Base-by-base conservation (phyloP, 2,329 filamentous ascomycete genomes). In the Penicillium sp. region DNA sequence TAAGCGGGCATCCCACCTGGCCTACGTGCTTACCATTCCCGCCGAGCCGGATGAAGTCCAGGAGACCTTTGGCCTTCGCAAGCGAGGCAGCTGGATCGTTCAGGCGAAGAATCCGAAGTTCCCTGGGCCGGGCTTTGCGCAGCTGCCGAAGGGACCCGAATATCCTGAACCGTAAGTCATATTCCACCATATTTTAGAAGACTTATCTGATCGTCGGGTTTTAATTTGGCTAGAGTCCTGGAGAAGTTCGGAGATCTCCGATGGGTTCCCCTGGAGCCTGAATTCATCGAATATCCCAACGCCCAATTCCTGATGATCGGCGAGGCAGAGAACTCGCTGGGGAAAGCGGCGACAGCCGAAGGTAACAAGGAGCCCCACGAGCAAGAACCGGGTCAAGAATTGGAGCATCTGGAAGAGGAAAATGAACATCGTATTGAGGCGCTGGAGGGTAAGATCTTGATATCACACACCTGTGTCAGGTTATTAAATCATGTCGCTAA, bases 291-390 rank as follows among this genome's bases (percentile, higher is more conserved):
- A 59, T 89, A 88, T 63, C 78, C 78, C 29, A 87, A 88, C 56
- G 81, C 86, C 0, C 88, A 95, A 64, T 78, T 95, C 46, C 72
- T 95, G 8, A 77, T 95, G 49, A 84, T 95, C 39, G 89, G 90
- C 6, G 79, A 80, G 2, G 63, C 65, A 1, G 59, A 66, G 20
- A 62, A 66, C 24, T 54, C 60, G 3, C 59, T 72, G 37, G 68
- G 66, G 5, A 70, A 67, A 54, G 67, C 64, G 23, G 67, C 63
- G 9, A 62, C 58, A 28, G 63, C 67, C n/a, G 64, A 70, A 39
- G 62, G 60, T n/a, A 55, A 51, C 6, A 74, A 84, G 60, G 74
- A 80, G 54, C 65, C 75, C 5, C 75, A 75, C 13, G 83, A 85
- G 60, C 80, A 83, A 54, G 79, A 83, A 2, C 84, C 86, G 0